Base-by-base conservation (phyloP, 2,329 filamentous ascomycete genomes). In the Colletotrichum scovillei region DNA sequence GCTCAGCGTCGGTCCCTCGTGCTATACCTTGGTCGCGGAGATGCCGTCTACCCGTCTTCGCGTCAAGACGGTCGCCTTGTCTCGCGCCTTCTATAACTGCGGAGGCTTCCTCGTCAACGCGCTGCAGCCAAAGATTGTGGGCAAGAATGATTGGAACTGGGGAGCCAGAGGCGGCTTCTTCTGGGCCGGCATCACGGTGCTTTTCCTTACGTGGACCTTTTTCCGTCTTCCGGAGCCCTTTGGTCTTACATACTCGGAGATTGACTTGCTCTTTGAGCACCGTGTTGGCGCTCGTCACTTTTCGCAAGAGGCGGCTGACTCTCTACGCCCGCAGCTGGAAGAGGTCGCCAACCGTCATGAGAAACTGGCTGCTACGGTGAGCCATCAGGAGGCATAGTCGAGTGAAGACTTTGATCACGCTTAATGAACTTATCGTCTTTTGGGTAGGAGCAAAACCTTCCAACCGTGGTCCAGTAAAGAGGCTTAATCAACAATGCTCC, bases 1-100 rank as follows among this genome's bases (percentile, higher is more conserved):
- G 19, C 80, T 82, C 16, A 82, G 80, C 0, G 74, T 81, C 11
- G 81, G 81, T 0, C 81, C 81, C 4, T 82, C 86, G 16, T 78
- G 85, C 74, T 86, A 86, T 78, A 85, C 84, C n/a, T 83, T 86
- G 42, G 81, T 84, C 75, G 53, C 86, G 1, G 86, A 87, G 77
- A 77, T 87, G 7, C 81, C 82, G 0, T 86, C 84, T 0, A 86
- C 84, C 11, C 85, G 85, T 24, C 81, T 87, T 32, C 82, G 85
- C 60, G 84, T 84, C 67, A 85, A 86, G 79, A 84, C 85, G 0
- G 83, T 87, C n/a, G 85, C 86, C 16, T 78, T 87, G 22, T 84
- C 84, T 1, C 80, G 86, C 63, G 84, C 78, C 9, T 79, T 78
- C 9, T 85, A 85, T 74, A 84, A 85, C 67, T 71, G 83, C 5